phyloP scores from a whole-genome alignment of 176 grass and related monocot genomes.

The Ensete ventricosum region DNA sequence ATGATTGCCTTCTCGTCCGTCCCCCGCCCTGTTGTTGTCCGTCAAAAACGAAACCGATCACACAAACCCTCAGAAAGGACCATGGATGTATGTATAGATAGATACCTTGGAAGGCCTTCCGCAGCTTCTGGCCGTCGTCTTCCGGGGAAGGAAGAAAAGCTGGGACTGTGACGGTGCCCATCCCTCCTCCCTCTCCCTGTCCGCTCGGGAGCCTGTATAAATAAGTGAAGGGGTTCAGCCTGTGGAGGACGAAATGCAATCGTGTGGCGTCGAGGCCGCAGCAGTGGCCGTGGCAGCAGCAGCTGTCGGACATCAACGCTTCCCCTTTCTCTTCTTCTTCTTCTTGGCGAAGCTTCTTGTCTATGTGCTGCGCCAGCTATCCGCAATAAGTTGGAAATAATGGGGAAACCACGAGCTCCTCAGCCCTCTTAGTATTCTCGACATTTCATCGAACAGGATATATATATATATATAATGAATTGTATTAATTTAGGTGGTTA shows the following conservation, averaged over 20 bases:
- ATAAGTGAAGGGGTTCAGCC: not conserved
- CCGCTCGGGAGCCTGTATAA: not conserved
- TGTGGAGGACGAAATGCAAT: not conserved
- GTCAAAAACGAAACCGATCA: not conserved
- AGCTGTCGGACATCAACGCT: not conserved
- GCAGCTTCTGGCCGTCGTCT: not conserved
- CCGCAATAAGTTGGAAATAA: too few relatives aligned
- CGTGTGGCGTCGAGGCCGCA: not conserved
- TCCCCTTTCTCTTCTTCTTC: too few relatives aligned
- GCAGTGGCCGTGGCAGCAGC: not conserved
- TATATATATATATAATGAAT: too few relatives aligned
- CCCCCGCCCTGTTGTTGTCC: slow-evolving; percentile 42
- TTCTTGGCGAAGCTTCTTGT: too few relatives aligned
- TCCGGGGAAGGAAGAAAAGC: not conserved
- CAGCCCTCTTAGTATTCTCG: too few relatives aligned
- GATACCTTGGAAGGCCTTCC: slow-evolving; percentile 6
- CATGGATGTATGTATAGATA: too few relatives aligned
- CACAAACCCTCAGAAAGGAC: not conserved
- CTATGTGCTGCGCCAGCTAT: too few relatives aligned
- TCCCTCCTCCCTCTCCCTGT: not conserved
- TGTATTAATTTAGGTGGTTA: too few relatives aligned
- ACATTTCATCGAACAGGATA: too few relatives aligned
- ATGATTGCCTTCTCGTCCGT: slow-evolving; percentile 83
- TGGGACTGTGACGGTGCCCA: not conserved
- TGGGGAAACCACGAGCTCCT: too few relatives aligned